These are phyloP conservation scores for Wallacemonas sp. DNA, from an alignment of 208 protist genomes.

Conservation along the genomic window DNA sequence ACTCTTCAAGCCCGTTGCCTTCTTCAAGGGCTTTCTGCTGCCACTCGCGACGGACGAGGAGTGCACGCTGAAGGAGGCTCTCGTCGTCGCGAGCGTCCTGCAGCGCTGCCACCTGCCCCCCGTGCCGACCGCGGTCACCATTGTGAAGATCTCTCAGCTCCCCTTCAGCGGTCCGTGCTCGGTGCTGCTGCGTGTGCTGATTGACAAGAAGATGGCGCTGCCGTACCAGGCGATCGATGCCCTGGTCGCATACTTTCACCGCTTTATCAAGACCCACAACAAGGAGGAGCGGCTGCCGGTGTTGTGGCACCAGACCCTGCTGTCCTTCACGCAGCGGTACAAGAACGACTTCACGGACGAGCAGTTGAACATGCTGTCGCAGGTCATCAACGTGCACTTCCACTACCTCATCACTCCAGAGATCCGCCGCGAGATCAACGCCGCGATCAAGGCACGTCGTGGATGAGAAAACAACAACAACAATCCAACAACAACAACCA, in stretches of 20 bases:
- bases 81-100: slow-evolving; percentile 94
- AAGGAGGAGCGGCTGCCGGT: slow-evolving; percentile 92
- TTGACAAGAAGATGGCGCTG: slow-evolving; percentile 99
- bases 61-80: slow-evolving; percentile 95
- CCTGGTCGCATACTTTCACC: slow-evolving; percentile 95
- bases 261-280: slow-evolving; percentile 82
- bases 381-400: slow-evolving; percentile 83
- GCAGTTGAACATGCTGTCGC: slow-evolving; percentile 69
- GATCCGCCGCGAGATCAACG: slow-evolving; percentile 76
- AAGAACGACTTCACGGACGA: slow-evolving; percentile 81
- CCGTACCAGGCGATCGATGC: slow-evolving; percentile 95
- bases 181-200: slow-evolving; percentile 95
- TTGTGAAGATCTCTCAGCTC: slow-evolving; percentile 95
- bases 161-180: slow-evolving; percentile 90
- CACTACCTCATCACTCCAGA: slow-evolving; percentile 91
- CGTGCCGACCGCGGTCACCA: slow-evolving; percentile 90
- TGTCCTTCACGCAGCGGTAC: slow-evolving; percentile 93
- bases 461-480: slow-evolving; percentile 11
- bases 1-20: slow-evolving; percentile 98
- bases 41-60: slow-evolving; percentile 95
- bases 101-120: slow-evolving; percentile 91
- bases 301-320: slow-evolving; percentile 97
- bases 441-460: slow-evolving; percentile 25
- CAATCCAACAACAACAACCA: slow-evolving; percentile 1
- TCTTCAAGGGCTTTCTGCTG: slow-evolving; percentile 99